Base-by-base conservation (phyloP, 345 rosid species). In the Atalantia buxifolia region DNA sequence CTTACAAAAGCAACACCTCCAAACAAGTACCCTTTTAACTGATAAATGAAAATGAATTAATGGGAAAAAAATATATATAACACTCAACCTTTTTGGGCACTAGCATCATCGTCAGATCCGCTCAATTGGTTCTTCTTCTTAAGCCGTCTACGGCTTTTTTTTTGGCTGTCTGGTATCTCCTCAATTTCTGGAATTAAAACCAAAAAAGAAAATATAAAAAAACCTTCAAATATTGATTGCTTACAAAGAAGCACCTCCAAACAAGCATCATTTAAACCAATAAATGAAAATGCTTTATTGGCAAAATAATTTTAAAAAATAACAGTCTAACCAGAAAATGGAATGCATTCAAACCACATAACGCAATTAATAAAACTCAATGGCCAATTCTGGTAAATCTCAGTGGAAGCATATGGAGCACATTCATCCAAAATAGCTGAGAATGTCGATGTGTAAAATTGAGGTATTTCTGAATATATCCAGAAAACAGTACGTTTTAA, bases 21-120 rank as follows among this genome's bases (percentile, higher is more conserved):
- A 45, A 12, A 45, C 50, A 13, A 45, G 50, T 3, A 45, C 3
- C 50, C 50, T 45, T 42, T 45, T 12, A 45, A 45, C 50, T 45
- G 50, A 13, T 45, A 45, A 2, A 45, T 45, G 50, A 3, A 42
- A 12, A 45, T 45, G 18, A 12, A 45, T 12, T 3, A 45, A 10
- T 13, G 42, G 42, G 7, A 0, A 13, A 45, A 45, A 45, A 42
- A 42, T n/a, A n/a, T n/a, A n/a, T n/a, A n/a, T n/a, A 45, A 45
- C 16, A 12, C 1, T 45, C 50, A 45, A 45, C 50, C 50, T 68
- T 69, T 72, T 21, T 76, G 74, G 38, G 69, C 74, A 76, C 50
- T 71, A 59, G 67, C 75, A 27, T 84, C 86, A 72, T 88, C 81
- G 38, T 86, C 92, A 78, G 92, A 85, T 61, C 87, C 92, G 76